A percentile compares a stretch with the other conserved stretches of the same genome.
Evolutionary conservation across 176 grass and related monocot genomes (phyloP).

Genomic region (Coix lacrymajobi): DNA sequence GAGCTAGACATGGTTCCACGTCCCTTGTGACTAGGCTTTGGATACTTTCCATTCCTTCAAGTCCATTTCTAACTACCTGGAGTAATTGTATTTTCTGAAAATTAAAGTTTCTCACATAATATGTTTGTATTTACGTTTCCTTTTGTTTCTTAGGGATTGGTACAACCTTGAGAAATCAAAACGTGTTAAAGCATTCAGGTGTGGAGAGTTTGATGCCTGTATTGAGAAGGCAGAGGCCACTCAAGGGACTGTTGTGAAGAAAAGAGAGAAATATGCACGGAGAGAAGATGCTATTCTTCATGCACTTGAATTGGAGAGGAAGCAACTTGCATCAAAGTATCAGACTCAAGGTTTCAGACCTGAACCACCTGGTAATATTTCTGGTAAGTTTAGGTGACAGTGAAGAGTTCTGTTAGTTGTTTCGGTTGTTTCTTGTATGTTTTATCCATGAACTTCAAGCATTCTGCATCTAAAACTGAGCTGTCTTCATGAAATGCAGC

Average conservation of each 20-base stretch:
- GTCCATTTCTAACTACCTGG: not conserved
- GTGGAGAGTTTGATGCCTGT: constrained; percentile 98
- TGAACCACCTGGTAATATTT: constrained; percentile 28
- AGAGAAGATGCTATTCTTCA: constrained; percentile 98
- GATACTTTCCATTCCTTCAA: not conserved
- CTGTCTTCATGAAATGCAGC: constrained; percentile 39
- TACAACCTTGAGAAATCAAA: constrained; percentile 99
- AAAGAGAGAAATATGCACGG: constrained; percentile 98
- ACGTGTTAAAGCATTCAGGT: constrained; percentile 94
- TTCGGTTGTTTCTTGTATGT: constrained; percentile 18
- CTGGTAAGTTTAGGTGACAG: constrained; percentile 42
- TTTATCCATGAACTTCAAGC: constrained; percentile 15
- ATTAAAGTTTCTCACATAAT: not conserved
- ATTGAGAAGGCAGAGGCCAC: constrained; percentile 95
- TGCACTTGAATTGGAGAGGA: constrained; percentile 92
- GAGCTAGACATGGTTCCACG: not conserved
- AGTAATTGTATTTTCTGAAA: not conserved
- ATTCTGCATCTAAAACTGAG: constrained; percentile 27
- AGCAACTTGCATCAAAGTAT: constrained; percentile 57
- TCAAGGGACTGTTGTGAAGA: constrained; percentile 86
- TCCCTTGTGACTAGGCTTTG: not conserved
- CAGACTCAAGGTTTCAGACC: constrained; percentile 41
- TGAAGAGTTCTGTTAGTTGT: constrained; percentile 5
- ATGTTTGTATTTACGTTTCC: constrained; percentile 24
- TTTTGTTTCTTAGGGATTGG: constrained; percentile 71